Conservation (phyloP, 73 alveolate species). For the Symbiodinium pilosum region DNA sequence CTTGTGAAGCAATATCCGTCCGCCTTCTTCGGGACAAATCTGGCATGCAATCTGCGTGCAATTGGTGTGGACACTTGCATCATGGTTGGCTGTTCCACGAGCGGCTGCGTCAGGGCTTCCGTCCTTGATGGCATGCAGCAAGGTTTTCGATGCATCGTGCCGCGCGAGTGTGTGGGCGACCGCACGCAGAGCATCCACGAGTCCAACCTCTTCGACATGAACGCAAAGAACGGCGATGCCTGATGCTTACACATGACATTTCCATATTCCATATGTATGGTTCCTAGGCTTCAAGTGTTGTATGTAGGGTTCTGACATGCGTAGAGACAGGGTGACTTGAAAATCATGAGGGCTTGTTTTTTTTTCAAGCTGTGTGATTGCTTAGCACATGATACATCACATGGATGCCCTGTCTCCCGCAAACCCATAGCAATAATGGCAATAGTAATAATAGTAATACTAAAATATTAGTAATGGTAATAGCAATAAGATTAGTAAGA, state of each 20-base stretch:
- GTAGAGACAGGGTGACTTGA: too few relatives aligned
- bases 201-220: conserved; percentile 74
- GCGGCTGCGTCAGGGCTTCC: conserved; percentile 92
- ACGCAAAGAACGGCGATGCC: conserved; percentile 87
- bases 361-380: too few relatives aligned
- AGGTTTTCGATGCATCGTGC: conserved; percentile 69
- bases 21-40: conserved; percentile 69
- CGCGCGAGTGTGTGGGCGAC: conserved; percentile 90
- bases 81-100: conserved; percentile 80
- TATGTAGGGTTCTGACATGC: too few relatives aligned
- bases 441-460: too few relatives aligned
- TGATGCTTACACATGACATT: neutral
- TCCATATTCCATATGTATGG: too few relatives aligned
- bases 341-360: neutral
- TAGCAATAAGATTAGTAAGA: too few relatives aligned
- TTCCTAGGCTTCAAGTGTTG: too few relatives aligned
- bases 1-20: conserved; percentile 77
- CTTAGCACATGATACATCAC: too few relatives aligned
- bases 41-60: conserved; percentile 75
- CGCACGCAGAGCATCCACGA: conserved; percentile 82
- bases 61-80: conserved; percentile 58
- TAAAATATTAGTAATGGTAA: too few relatives aligned
- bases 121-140: conserved; percentile 90
- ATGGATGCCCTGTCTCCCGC: too few relatives aligned
- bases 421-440: too few relatives aligned